These are phyloP conservation scores for Tagetes patula DNA, from an alignment of 129 eudicot genomes.

Conservation along the genomic window DNA sequence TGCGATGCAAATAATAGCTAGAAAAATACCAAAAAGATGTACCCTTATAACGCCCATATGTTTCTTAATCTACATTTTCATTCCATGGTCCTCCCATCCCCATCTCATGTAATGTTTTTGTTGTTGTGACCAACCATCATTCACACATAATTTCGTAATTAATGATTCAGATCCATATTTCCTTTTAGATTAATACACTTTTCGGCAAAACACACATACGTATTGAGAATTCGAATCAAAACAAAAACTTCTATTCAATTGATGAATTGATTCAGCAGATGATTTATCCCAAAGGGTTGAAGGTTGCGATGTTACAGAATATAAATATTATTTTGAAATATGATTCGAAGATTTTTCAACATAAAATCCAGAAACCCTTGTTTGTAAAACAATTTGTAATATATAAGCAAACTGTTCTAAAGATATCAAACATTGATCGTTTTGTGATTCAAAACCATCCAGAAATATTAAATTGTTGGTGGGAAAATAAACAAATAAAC, in stretches of 20 bases:
- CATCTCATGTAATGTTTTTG: slow-evolving; percentile 40
- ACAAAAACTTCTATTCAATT: neutral
- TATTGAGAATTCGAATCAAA: neutral
- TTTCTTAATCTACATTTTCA: slow-evolving; percentile 38
- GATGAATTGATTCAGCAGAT: neutral
- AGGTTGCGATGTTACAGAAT: slow-evolving; percentile 4
- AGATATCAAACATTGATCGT: neutral
- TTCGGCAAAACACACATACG: slow-evolving; percentile 17
- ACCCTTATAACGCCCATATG: slow-evolving; percentile 51
- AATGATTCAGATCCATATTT: slow-evolving; percentile 8
- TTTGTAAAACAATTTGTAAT: too few species aligned
- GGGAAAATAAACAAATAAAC: too few species aligned
- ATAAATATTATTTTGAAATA: neutral
- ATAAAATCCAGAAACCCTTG: slow-evolving; percentile 21
- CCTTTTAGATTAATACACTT: slow-evolving; percentile 7
- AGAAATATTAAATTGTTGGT: too few species aligned
- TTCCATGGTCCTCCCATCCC: slow-evolving; percentile 27
- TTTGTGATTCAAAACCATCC: too few species aligned
- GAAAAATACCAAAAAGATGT: slow-evolving; percentile 39
- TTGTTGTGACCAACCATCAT: slow-evolving; percentile 22
- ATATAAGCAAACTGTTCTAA: neutral
- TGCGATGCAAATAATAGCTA: slow-evolving; percentile 43
- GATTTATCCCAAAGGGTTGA: slow-evolving; percentile 27
- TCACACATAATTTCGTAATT: slow-evolving; percentile 20
- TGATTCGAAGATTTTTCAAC: slow-evolving; percentile 11